A percentile compares a stretch with the other conserved stretches of the same genome.
These are phyloP conservation scores for Fusarium sp. DNA, from an alignment of 2,329 filamentous ascomycete species.

Conservation along the genomic window DNA sequence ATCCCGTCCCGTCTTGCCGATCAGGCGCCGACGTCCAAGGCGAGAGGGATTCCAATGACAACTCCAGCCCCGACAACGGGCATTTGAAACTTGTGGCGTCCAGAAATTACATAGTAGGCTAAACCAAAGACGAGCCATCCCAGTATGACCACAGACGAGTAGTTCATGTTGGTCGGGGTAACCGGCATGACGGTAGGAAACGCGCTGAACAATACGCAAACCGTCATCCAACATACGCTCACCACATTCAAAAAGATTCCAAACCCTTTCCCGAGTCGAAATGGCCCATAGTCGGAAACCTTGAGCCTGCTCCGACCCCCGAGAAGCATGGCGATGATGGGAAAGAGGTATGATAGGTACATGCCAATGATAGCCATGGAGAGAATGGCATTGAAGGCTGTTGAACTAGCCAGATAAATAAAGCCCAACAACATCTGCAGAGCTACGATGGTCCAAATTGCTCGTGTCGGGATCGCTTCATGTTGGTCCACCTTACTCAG, in stretches of 20 bases:
- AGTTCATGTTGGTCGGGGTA: slow-evolving; percentile 15
- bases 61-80: background rate
- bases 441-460: background rate
- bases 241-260: background rate
- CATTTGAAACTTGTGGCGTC: background rate
- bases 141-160: slow-evolving; percentile 5
- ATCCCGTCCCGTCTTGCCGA: background rate
- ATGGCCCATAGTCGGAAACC: background rate
- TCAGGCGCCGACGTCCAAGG: background rate
- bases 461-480: background rate
- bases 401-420: slow-evolving; percentile 3
- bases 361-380: slow-evolving; percentile 10
- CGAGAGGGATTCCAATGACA: background rate
- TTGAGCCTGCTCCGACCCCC: background rate
- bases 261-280: background rate
- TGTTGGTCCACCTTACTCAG: background rate
- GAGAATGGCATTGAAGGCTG: slow-evolving; percentile 13
- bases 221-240: background rate
- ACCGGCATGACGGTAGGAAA: slow-evolving; percentile 12
- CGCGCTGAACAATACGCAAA: background rate
- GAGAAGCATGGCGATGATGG: background rate
- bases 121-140: background rate
- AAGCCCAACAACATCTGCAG: background rate
- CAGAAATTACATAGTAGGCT: background rate
- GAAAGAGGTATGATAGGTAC: slow-evolving; percentile 3